Evolutionary conservation across 352 stramenopile species (phyloP).

Genomic region (Phytophthora syringae): DNA sequence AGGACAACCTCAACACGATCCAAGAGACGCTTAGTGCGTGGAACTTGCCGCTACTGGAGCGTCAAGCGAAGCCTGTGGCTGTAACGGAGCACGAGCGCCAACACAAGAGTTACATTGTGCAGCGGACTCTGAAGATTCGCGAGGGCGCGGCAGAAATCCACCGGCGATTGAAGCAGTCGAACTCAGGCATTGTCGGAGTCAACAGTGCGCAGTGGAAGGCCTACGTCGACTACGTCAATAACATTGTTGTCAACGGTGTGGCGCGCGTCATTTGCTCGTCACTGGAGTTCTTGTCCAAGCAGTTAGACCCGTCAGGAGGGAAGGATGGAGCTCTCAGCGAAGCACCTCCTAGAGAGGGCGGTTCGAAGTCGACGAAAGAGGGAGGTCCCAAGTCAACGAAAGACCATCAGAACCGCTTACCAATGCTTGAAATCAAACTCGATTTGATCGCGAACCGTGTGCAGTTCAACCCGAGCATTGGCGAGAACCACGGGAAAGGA

Average conservation of each 20-base stretch:
- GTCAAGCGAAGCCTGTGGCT: conserved; percentile 95
- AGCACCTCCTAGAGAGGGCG: conserved; percentile 32
- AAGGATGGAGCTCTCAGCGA: conserved; percentile 29
- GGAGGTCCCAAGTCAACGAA: conserved; percentile 49
- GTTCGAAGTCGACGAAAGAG: conserved; percentile 52
- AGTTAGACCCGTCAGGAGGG: conserved; percentile 90
- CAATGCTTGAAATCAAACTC: conserved; percentile 98
- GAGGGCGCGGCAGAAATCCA: conserved; percentile 96
- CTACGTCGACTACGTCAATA: conserved; percentile 99
- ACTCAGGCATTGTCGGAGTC: conserved; percentile 93
- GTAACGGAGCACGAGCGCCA: conserved; percentile 96
- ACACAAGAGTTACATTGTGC: conserved; percentile 93
- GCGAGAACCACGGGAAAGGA: conserved; percentile 93
- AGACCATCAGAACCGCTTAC: conserved; percentile 60
- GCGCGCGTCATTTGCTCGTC: conserved; percentile 87
- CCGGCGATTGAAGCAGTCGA: conserved; percentile 95
- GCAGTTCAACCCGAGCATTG: conserved; percentile 89
- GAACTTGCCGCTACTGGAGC: conserved; percentile 94
- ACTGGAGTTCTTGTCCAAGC: conserved; percentile 93
- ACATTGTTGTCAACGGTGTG: conserved; percentile 96
- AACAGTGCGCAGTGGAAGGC: conserved; percentile 97
- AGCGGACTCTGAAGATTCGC: conserved; percentile 95
- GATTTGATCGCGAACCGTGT: conserved; percentile 91
- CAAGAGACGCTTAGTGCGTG: conserved; percentile 94
- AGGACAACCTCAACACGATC: conserved; percentile 96